Percentiles rank a stretch among this genome's conserved stretches.
phyloP scores from a whole-genome alignment of 192 early-diverging fungal genomes.

The Spizellomyces punctatus region DNA sequence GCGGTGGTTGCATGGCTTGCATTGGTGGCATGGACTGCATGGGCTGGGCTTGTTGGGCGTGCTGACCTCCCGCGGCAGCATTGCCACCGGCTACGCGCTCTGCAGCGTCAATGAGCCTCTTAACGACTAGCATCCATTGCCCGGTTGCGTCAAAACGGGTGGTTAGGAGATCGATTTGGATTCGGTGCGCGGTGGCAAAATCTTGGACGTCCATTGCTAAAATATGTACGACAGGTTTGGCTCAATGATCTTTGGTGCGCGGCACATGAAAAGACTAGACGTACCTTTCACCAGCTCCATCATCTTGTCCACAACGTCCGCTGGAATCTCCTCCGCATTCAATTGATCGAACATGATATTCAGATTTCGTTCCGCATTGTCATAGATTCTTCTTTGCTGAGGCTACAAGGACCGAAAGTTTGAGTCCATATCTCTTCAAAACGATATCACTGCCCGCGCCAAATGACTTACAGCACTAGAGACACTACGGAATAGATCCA shows the following conservation, averaged over 20 bases:
- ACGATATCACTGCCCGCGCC: not conserved
- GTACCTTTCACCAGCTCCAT: constrained; percentile 64
- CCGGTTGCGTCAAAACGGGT: constrained; percentile 66
- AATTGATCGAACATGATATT: constrained; percentile 80
- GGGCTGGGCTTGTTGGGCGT: not conserved
- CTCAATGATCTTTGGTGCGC: not conserved
- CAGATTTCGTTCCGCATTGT: constrained; percentile 86
- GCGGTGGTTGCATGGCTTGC: not conserved
- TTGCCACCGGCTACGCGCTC: constrained; percentile 25
- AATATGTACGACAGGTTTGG: not conserved
- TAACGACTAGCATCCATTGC: constrained; percentile 71
- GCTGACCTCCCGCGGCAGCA: not conserved
- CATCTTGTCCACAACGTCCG: constrained; percentile 64
- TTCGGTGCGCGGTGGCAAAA: constrained; percentile 55
- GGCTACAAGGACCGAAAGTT: constrained; percentile 42
- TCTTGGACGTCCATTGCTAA: constrained; percentile 55
- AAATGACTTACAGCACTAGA: constrained; percentile 17
- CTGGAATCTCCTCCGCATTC: constrained; percentile 75
- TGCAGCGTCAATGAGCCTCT: constrained; percentile 62
- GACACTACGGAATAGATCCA: constrained; percentile 8
- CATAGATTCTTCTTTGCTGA: constrained; percentile 71
- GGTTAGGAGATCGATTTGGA: constrained; percentile 72
- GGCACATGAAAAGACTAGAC: constrained; percentile 8
- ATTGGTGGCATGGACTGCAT: not conserved
- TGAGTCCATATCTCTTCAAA: not conserved